A percentile compares a stretch with the other conserved stretches of the same genome.
These are phyloP conservation scores for Boletus pseudo-olivaceus DNA, from an alignment of 768 basidiomycete species.

Conservation along the genomic window DNA sequence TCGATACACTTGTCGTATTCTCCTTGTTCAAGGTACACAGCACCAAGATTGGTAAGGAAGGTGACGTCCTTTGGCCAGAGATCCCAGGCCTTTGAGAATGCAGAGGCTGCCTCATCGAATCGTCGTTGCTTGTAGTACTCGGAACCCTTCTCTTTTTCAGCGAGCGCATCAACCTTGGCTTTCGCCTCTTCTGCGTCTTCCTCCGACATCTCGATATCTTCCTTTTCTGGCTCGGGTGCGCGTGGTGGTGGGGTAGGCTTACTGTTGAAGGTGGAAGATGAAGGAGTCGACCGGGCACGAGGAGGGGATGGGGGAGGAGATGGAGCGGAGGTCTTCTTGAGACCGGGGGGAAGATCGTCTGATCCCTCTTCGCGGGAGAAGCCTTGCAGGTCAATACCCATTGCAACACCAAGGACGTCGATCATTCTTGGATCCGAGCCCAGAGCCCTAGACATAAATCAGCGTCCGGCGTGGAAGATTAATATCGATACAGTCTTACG, in stretches of 20 bases:
- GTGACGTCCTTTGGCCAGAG: slow-evolving; percentile 90
- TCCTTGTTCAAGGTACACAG: slow-evolving; percentile 91
- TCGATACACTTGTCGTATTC: slow-evolving; percentile 90
- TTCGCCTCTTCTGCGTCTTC: slow-evolving; percentile 67
- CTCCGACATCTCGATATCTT: slow-evolving; percentile 65
- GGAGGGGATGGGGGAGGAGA: slow-evolving; percentile 27
- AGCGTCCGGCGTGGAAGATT: neutral
- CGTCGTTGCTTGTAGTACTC: slow-evolving; percentile 84
- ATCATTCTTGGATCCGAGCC: slow-evolving; percentile 85
- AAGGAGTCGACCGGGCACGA: slow-evolving; percentile 33
- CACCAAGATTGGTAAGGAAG: slow-evolving; percentile 87
- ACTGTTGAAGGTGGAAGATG: slow-evolving; percentile 40
- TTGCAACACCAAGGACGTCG: slow-evolving; percentile 85
- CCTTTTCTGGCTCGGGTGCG: slow-evolving; percentile 39
- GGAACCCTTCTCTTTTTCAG: slow-evolving; percentile 73
- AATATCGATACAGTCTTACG: slow-evolving; percentile 33
- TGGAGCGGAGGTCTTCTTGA: slow-evolving; percentile 29
- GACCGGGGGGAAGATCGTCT: slow-evolving; percentile 67
- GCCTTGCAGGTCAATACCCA: slow-evolving; percentile 91
- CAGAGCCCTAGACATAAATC: slow-evolving; percentile 42
- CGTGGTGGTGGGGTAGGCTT: slow-evolving; percentile 40
- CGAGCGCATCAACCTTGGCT: slow-evolving; percentile 74
- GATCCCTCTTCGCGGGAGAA: slow-evolving; percentile 83
- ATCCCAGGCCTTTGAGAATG: slow-evolving; percentile 90
- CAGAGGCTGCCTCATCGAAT: slow-evolving; percentile 70